Evolutionary conservation across 805 yeast genomes (phyloP), one percentile per base, ranked within the genome.

Genomic region (Helenozyma rhizophorensis): DNA sequence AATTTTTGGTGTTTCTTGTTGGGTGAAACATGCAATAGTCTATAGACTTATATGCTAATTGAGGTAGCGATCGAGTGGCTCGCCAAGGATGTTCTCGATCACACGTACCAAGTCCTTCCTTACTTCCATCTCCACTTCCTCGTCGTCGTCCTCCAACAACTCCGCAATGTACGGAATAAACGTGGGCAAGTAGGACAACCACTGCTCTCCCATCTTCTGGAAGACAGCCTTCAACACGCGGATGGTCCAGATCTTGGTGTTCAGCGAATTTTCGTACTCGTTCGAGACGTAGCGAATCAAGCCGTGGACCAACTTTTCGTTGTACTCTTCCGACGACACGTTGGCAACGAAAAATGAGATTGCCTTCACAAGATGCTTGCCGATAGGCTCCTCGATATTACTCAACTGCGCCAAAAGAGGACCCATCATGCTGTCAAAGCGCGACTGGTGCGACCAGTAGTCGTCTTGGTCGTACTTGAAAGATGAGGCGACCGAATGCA

Each of bases 111-210:
- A 71, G 10, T 95, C 95, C 22, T 80, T 74, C 62, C 96, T 80
- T 3, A 88, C 96, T 60, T 88, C 97, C 53, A 76, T 56, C 59
- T 93, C 97, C 19, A 93, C 96, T 30, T 74, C 78, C 58, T 93
- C 98, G 42, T 89, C 94, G 39, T 93, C 97, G 54, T 89, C 97
- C 54, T 93, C 99, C 42, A 93, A 70, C 37, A 93, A 65, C 62
- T 93, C 99, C 6, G 97, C 96, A 57, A 93, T 86, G 39, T 86
- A 74, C 21, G 99, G 99, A 42, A 93, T 95, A 47, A 93, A 72
- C 54, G 89, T 96, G 15, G 98, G 98, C 48, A 93, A 70, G 66
- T 84, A 72, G 21, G 82, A 68, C 44, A 93, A 72, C 98, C 97
- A 93, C 56, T 80, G 86, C 50, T 93, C 97, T 34, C 97, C 97